Evolutionary conservation across 2,329 filamentous ascomycete species (phyloP), one percentile per base, ranked within the genome.

Genomic region (Botryosphaeria dothidea): DNA sequence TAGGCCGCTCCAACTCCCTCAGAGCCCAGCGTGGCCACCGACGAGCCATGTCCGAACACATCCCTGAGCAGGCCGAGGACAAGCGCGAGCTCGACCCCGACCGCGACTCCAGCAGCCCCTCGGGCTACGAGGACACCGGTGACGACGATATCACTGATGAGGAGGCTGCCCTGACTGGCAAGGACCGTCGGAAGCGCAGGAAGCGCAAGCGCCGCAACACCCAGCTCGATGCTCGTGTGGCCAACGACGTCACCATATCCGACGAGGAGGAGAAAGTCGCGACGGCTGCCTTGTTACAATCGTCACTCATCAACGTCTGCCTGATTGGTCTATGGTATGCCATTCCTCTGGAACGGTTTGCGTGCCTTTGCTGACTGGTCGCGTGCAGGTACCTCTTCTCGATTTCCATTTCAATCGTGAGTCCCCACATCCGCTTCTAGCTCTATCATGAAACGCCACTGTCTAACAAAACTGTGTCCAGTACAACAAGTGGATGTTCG

Each of bases 401-500:
- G 19, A 86, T 98, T 69, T 92, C 92, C 57, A 97, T 97, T 75
- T 96, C 93, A 67, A 85, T 97, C 71, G 91, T 94, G 84, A 81
- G 90, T 82, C 45, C 45, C 31, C 45, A 57, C 36, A 38, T 56
- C 25, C 31, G 31, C n/a, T 25, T 46, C 66, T 23, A 54, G 38
- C 52, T 43, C 17, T 76, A 69, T 15, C 36, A 43, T 52, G 46
- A 58, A 31, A 31, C 46, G 36, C 57, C 27, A n/a, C 19, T 13
- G 38, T 23, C 63, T 60, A 45, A 60, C 56, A 58, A 58, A 34
- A 43, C 38, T 38, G 38, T 34, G 41, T 41, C 3, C 71, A 95
- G 90, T 99, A 98, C 84, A 99, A 99, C 85, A 98, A 97, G 82
- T 98, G 95, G 95, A 98, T 99, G 94, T 98, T 99, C 80, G 86